phyloP scores from a whole-genome alignment of 2,329 filamentous ascomycete genomes.

The Fusarium continuum region DNA sequence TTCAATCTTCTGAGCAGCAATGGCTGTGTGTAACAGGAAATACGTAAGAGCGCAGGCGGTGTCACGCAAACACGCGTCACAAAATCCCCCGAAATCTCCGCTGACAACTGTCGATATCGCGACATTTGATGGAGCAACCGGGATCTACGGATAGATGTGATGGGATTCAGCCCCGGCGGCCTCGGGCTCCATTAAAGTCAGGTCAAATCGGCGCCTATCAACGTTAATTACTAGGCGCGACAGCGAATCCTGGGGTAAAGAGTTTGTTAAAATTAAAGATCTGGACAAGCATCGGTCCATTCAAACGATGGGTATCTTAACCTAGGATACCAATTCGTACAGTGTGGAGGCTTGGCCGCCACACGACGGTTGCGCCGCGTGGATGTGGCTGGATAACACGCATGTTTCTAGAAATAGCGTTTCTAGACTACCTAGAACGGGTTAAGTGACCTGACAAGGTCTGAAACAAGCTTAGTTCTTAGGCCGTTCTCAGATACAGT shows the following conservation, averaged over 20 bases:
- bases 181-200: neutral
- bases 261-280: neutral
- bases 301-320: neutral
- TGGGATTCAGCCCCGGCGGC: neutral
- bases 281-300: neutral
- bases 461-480: neutral
- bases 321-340: neutral
- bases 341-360: slow-evolving; percentile 3
- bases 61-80: neutral
- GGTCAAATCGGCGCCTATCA: neutral
- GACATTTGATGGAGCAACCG: neutral
- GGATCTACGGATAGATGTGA: fast-evolving
- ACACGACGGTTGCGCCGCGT: slow-evolving; percentile 7
- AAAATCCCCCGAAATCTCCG: neutral
- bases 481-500: neutral
- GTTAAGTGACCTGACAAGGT: neutral
- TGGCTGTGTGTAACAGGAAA: neutral
- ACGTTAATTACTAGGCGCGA: too few relatives aligned
- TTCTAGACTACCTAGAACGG: neutral
- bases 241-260: slow-evolving; percentile 2
- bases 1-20: neutral
- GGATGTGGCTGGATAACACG: slow-evolving; percentile 12
- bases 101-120: neutral
- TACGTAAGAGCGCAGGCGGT: neutral
- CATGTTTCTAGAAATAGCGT: slow-evolving; percentile 25